Percentiles rank a stretch among this genome's conserved stretches.
These are phyloP conservation scores for Passiflora organensis DNA, from an alignment of 345 rosid genomes.

Conservation along the genomic window DNA sequence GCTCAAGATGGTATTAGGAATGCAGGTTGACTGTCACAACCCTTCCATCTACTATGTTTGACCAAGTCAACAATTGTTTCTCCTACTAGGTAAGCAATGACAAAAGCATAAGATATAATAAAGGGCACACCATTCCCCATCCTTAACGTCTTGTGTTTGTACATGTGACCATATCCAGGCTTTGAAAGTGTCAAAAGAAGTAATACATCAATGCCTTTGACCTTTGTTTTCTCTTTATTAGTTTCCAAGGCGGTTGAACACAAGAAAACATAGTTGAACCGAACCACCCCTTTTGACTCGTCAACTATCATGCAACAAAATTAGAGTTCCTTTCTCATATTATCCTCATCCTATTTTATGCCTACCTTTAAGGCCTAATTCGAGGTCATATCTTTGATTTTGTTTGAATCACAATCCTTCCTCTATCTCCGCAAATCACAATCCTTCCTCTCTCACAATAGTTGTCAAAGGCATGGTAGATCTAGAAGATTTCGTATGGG, in stretches of 20 bases:
- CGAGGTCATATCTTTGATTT: background rate
- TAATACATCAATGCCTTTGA: too few species aligned
- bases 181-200: conserved; percentile 29
- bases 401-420: conserved; percentile 4
- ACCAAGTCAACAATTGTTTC: background rate
- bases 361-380: too few species aligned
- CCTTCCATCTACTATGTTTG: background rate
- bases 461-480: conserved; percentile 13
- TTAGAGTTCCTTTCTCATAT: background rate
- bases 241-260: background rate
- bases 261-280: too few species aligned
- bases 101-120: too few species aligned
- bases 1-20: too few species aligned
- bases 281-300: conserved; percentile 12
- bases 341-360: background rate
- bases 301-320: background rate
- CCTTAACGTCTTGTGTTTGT: too few species aligned
- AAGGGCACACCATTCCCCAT: background rate
- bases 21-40: background rate
- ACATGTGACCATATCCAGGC: conserved; percentile 21
- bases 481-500: conserved; percentile 29
- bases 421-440: background rate
- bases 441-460: too few species aligned
- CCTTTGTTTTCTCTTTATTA: background rate
- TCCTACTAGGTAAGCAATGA: background rate